Conservation (phyloP, 208 protist species). For the Angomonas ambiguus region DNA sequence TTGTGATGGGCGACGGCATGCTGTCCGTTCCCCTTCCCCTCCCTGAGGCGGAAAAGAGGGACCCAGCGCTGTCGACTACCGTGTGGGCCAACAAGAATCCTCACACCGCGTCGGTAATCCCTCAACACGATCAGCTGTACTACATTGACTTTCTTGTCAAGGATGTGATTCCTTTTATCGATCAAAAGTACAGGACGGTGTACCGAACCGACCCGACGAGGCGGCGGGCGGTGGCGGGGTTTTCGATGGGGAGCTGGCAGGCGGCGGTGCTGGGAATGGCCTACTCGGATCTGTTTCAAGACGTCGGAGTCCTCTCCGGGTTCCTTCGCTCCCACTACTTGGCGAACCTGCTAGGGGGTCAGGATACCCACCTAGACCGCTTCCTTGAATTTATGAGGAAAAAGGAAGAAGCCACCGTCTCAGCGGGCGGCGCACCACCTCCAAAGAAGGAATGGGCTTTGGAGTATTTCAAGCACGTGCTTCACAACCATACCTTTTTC, state of each 20-base stretch:
- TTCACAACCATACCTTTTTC: not conserved
- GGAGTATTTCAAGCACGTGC: not conserved
- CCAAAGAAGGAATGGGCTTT: too few relatives aligned
- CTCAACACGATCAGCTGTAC: not conserved
- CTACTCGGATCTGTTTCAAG: not conserved
- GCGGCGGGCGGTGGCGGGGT: not conserved
- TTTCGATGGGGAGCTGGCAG: not conserved
- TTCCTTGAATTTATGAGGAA: too few relatives aligned
- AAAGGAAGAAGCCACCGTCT: too few relatives aligned
- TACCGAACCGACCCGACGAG: not conserved
- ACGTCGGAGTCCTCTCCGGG: not conserved
- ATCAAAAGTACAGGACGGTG: not conserved
- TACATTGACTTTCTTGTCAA: not conserved
- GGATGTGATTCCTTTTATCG: not conserved
- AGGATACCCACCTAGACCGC: not conserved
- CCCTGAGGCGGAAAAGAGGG: not conserved
- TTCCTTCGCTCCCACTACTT: not conserved
- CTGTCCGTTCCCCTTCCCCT: not conserved
- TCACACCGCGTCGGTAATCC: not conserved
- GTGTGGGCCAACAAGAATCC: not conserved
- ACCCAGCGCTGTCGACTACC: too few relatives aligned
- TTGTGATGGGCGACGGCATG: not conserved
- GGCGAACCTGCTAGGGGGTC: not conserved
- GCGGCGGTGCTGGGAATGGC: not conserved
- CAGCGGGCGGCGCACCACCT: too few relatives aligned